Evolutionary conservation across 805 yeast species (phyloP), one percentile per base, ranked within the genome.

Genomic region (Hanseniaspora clermontiae): DNA sequence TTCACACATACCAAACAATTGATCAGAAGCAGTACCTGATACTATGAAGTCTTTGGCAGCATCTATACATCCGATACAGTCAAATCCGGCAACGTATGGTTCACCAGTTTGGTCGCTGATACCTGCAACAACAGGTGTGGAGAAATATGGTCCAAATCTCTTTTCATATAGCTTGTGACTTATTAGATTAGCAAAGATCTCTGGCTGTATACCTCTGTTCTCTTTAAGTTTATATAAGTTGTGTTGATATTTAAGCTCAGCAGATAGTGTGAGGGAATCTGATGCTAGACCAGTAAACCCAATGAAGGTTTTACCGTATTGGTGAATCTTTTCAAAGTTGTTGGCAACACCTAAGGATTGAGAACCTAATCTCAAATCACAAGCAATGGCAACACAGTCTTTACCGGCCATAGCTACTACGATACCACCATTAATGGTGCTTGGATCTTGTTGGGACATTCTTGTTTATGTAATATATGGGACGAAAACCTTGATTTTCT

Each of bases 341-440:
- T 89, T 89, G 49, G 97, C 76, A 49, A 93, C 81, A 57, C 97
- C 97, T 27, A 93, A 75, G 7, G 96, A 87, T 70, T 93, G 98
- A 68, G 82, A 81, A 24, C 99, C 99, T 60, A 93, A 75, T 65
- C 97, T 83, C 66, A 93, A 75, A 72, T 93, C 99, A 64, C 93
- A 84, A 3, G 97, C 99, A 65, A 93, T 89, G 34, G 97, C 98
- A 57, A 93, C 90, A 76, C 99, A 93, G 63, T 89, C 97, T 68
- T 95, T 90, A 65, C 99, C 99, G 29, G 84, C 84, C 99, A 93
- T 93, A 61, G 98, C 98, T 37, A 95, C 95, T 53, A 95, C 96
- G 61, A 95, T 79, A 72, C 99, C 98, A 73, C 97, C 88, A 69
- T 57, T 48, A 12, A 47, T 46, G 15, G 59, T 65, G 59, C 64